These are phyloP conservation scores for Calamus simplicifolius DNA, from an alignment of 176 grass and related monocot genomes.

Conservation along the genomic window DNA sequence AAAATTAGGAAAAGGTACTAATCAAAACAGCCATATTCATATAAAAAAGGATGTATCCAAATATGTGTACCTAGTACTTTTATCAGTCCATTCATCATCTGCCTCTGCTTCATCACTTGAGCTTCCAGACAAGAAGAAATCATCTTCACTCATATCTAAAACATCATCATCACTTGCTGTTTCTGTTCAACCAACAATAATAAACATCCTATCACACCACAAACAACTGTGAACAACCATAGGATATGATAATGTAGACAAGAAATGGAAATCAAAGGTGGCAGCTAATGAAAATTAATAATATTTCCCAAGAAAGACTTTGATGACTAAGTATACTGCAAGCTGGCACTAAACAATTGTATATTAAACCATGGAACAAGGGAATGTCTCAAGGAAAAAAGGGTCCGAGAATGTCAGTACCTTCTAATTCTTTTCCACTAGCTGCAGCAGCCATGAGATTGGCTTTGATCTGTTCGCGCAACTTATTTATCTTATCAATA, in stretches of 20 bases:
- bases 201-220: not conserved
- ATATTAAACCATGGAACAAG: too few relatives aligned
- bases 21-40: too few relatives aligned
- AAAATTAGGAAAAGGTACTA: too few relatives aligned
- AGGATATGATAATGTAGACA: too few relatives aligned
- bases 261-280: too few relatives aligned
- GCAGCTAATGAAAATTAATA: too few relatives aligned
- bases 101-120: conserved; percentile 97
- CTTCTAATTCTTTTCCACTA: conserved; percentile 87
- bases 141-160: conserved; percentile 87
- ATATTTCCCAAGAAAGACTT: too few relatives aligned
- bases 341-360: too few relatives aligned
- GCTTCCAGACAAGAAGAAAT: conserved; percentile 93
- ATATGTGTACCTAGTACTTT: conserved; percentile 73
- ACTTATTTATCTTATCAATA: conserved; percentile 64
- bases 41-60: too few relatives aligned
- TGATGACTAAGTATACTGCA: too few relatives aligned
- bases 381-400: too few relatives aligned
- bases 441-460: conserved; percentile 69
- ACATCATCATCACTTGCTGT: conserved; percentile 88
- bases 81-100: conserved; percentile 95
- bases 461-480: conserved; percentile 77
- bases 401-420: conserved; percentile 20
- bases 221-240: not conserved
- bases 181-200: conserved; percentile 38